Percentiles rank a stretch among this genome's conserved stretches.
Evolutionary conservation across 139 green algal species (phyloP).

Genomic region (Pseudopediastrum boryanum): DNA sequence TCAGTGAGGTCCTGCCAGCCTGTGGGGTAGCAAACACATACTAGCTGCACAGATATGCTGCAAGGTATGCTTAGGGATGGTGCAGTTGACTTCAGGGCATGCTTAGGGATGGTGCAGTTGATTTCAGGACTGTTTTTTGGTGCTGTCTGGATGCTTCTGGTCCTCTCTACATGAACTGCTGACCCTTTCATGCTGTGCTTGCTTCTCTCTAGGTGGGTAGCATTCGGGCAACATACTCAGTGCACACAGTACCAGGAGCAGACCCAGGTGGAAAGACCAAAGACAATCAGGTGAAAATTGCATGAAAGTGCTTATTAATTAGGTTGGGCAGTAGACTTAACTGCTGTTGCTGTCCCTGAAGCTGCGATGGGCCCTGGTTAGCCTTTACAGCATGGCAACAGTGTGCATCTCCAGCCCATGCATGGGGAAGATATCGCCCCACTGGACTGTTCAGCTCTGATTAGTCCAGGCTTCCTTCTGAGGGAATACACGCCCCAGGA

Average conservation of each 20-base stretch:
- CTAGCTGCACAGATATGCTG: neutral
- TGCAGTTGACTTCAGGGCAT: neutral
- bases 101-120: neutral
- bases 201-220: constrained; percentile 27
- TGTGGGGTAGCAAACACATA: neutral
- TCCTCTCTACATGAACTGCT: neutral
- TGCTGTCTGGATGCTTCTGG: neutral
- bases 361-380: neutral
- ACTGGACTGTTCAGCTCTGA: no score
- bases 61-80: neutral
- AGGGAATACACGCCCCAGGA: no score
- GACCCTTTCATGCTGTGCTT: neutral
- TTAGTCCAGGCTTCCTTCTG: no score
- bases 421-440: no score
- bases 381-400: neutral
- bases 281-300: constrained; percentile 35
- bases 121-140: neutral
- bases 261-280: constrained; percentile 39
- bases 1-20: no score
- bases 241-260: constrained; percentile 30
- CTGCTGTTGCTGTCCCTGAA: neutral
- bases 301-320: neutral
- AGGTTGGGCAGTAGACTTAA: neutral
- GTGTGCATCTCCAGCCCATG: no score
- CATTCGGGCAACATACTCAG: constrained; percentile 33